phyloP scores from a whole-genome alignment of 306 rosid species.

The Cucumis melo region DNA sequence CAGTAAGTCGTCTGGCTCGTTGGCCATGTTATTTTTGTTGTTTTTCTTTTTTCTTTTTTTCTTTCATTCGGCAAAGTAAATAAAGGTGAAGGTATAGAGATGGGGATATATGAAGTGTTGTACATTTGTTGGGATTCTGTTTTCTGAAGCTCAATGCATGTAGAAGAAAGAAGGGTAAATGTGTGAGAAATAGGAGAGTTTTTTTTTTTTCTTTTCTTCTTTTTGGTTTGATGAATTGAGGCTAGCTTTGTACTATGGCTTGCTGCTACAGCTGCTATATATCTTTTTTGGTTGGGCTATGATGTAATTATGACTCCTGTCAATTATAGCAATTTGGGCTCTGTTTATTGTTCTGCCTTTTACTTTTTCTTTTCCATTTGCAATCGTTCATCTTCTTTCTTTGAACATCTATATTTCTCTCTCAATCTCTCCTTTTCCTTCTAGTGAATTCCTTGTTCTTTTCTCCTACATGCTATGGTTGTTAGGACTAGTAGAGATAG shows the following conservation, averaged over 20 bases:
- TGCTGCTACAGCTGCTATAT: neutral
- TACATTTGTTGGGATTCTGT: constrained; percentile 6
- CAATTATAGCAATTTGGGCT: constrained; percentile 5
- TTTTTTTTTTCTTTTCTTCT: neutral
- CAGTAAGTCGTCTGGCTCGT: neutral
- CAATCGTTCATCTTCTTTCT: neutral
- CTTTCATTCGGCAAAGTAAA: neutral
- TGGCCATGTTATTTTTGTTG: neutral
- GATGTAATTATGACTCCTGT: constrained; percentile 2
- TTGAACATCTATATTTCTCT: no score
- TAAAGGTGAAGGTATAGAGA: constrained; percentile 5
- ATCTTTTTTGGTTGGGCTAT: neutral
- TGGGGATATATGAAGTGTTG: neutral
- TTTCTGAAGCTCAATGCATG: neutral
- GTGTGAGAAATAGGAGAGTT: constrained; percentile 3
- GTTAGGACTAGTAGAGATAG: no score
- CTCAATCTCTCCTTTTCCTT: no score
- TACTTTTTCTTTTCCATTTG: neutral
- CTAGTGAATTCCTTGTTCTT: no score
- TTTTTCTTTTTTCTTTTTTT: neutral
- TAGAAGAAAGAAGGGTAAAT: neutral
- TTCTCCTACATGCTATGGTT: no score
- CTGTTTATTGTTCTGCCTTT: neutral
- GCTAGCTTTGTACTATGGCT: neutral
- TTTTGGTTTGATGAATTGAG: neutral